Percentiles rank a stretch among this genome's conserved stretches.
These are phyloP conservation scores for Fusarium annulatum DNA, from an alignment of 2,329 filamentous ascomycete species.

Conservation along the genomic window DNA sequence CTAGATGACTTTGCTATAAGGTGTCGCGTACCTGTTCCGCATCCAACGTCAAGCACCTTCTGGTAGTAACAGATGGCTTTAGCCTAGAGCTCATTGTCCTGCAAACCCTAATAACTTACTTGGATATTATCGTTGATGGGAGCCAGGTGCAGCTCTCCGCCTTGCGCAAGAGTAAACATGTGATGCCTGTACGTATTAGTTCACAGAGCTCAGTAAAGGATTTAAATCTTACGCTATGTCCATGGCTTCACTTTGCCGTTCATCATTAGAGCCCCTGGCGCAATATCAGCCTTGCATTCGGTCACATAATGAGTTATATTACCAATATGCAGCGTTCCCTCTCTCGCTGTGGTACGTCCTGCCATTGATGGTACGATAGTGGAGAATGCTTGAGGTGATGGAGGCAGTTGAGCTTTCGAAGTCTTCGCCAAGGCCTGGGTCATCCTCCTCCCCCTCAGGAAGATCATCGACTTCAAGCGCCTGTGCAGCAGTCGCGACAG, in stretches of 20 bases:
- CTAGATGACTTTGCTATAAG: not conserved
- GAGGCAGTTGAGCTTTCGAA: constrained; percentile 14
- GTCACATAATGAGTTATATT: accelerated
- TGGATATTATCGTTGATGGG: not conserved
- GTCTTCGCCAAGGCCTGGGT: constrained; percentile 12
- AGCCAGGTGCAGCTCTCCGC: constrained; percentile 12
- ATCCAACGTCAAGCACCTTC: constrained; percentile 23
- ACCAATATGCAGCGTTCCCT: constrained; percentile 24
- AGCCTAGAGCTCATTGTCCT: not conserved
- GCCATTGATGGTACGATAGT: constrained; percentile 20
- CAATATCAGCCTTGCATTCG: not conserved
- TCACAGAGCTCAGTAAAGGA: too few species aligned
- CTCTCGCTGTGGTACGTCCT: constrained; percentile 19
- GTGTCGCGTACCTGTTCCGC: constrained; percentile 12
- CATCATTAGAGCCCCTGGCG: constrained; percentile 12
- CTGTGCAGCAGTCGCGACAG: not conserved
- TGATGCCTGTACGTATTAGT: constrained; percentile 1
- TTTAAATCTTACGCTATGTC: constrained; percentile 5
- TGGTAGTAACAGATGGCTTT: not conserved
- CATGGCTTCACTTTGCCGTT: constrained; percentile 20
- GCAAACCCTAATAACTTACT: not conserved
- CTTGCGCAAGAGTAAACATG: constrained; percentile 18
- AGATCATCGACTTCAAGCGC: constrained; percentile 9
- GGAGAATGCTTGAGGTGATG: constrained; percentile 18
- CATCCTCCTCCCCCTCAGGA: constrained; percentile 1